phyloP scores from a whole-genome alignment of 345 rosid genomes.

The Abelmoschus esculentus region DNA sequence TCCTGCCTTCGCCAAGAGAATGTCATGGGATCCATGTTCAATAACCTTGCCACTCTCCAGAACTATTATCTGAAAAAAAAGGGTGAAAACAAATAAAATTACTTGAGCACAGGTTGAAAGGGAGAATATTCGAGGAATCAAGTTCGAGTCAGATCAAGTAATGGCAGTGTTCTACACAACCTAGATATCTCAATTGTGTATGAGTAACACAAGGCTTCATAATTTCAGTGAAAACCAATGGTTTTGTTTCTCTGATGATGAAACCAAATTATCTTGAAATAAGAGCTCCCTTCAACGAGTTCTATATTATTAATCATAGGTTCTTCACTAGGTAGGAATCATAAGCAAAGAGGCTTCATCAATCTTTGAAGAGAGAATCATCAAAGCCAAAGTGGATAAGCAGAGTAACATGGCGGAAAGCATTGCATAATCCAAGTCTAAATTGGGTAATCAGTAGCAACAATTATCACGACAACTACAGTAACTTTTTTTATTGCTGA shows the following conservation, averaged over 20 bases:
- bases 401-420: no score
- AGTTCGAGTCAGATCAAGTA: background rate
- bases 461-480: no score
- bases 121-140: background rate
- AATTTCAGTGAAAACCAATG: background rate
- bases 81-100: background rate
- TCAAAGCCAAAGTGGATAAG: no score
- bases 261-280: background rate
- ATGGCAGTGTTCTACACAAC: background rate
- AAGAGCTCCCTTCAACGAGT: no score
- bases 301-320: no score
- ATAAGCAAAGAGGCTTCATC: no score
- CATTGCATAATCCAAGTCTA: no score
- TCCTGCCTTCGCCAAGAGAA: slow-evolving; percentile 63
- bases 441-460: no score
- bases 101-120: background rate
- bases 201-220: background rate
- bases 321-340: no score
- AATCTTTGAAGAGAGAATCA: no score
- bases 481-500: no score
- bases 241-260: background rate
- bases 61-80: slow-evolving; percentile 61
- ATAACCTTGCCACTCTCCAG: slow-evolving; percentile 89
- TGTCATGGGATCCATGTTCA: slow-evolving; percentile 89
- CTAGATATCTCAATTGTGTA: background rate